Evolutionary conservation across 805 yeast genomes (phyloP).

Genomic region (Candida loeiensis): DNA sequence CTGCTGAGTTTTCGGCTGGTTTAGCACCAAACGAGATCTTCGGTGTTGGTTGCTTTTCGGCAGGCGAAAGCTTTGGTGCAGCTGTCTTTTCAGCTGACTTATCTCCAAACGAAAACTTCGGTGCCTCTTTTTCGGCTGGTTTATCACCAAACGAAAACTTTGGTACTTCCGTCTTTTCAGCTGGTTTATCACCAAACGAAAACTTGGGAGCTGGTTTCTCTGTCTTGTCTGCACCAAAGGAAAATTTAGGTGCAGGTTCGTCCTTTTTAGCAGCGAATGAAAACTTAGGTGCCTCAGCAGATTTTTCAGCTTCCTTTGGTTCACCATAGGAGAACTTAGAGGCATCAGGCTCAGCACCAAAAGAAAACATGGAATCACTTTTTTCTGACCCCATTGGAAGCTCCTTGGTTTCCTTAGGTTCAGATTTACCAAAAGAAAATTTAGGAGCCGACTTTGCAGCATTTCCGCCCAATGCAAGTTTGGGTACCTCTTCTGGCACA

Average conservation of each 20-base stretch:
- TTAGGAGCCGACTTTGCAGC: slow-evolving; percentile 5
- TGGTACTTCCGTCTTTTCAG: not conserved
- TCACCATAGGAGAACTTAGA: slow-evolving; percentile 5
- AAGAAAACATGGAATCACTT: slow-evolving; percentile 10
- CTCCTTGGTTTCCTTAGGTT: not conserved
- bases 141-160: slow-evolving; percentile 2
- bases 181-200: slow-evolving; percentile 14
- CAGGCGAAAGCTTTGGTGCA: slow-evolving; percentile 4
- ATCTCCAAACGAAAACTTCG: slow-evolving; percentile 14
- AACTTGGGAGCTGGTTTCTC: slow-evolving; percentile 6
- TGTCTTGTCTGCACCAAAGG: slow-evolving; percentile 2
- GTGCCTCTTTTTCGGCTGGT: slow-evolving; percentile 1
- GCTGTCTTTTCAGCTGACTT: slow-evolving; percentile 7
- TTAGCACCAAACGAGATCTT: not conserved
- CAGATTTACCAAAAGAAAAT: slow-evolving; percentile 4
- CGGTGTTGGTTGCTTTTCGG: slow-evolving; percentile 1
- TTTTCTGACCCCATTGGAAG: not conserved
- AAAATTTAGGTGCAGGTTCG: not conserved
- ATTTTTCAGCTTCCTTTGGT: slow-evolving; percentile 2
- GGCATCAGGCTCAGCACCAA: slow-evolving; percentile 12
- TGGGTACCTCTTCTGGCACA: slow-evolving; percentile 5
- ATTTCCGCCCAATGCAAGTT: slow-evolving; percentile 14
- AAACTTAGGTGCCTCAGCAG: slow-evolving; percentile 1
- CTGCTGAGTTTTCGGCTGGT: slow-evolving; percentile 1
- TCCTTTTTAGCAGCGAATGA: slow-evolving; percentile 1